Conservation (phyloP, 208 protist species). For the Angomonas deanei region DNA sequence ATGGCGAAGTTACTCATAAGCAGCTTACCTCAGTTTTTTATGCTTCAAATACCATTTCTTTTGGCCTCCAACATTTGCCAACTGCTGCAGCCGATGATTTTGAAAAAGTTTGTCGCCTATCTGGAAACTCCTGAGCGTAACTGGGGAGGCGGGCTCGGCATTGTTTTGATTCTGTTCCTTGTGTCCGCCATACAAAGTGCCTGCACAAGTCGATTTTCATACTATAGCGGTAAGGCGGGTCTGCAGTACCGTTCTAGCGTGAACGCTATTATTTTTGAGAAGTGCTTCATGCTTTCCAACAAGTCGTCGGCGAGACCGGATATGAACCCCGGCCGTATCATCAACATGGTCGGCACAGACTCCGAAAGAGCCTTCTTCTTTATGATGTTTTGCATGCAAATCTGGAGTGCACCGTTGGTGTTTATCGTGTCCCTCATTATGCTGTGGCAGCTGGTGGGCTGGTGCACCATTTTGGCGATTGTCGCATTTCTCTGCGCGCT, state of each 20-base stretch:
- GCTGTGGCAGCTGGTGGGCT: slow-evolving; percentile 44
- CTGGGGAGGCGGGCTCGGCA: slow-evolving; percentile 8
- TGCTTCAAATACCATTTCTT: slow-evolving; percentile 21
- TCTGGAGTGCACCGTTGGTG: slow-evolving; percentile 65
- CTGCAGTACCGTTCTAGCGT: slow-evolving; percentile 30
- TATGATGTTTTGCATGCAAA: slow-evolving; percentile 62
- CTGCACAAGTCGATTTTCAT: slow-evolving; percentile 67
- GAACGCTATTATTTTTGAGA: slow-evolving; percentile 50
- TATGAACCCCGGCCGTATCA: slow-evolving; percentile 53
- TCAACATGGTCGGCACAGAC: slow-evolving; percentile 65
- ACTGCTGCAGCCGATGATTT: slow-evolving; percentile 17
- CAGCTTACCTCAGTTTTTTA: slow-evolving; percentile 22
- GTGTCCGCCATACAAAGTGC: slow-evolving; percentile 15
- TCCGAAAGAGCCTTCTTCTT: slow-evolving; percentile 50
- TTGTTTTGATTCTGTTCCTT: slow-evolving; percentile 19
- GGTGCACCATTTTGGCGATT: slow-evolving; percentile 48
- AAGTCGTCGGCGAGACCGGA: slow-evolving; percentile 27
- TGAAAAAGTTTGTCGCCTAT: slow-evolving; percentile 38
- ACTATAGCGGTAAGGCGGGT: slow-evolving; percentile 21
- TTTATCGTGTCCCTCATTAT: slow-evolving; percentile 40
- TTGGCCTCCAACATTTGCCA: slow-evolving; percentile 24
- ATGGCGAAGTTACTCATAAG: slow-evolving; percentile 14
- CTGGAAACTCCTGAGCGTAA: slow-evolving; percentile 8
- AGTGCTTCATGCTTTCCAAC: slow-evolving; percentile 31
- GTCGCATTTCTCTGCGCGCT: slow-evolving; percentile 45